Evolutionary conservation across 176 grass and related monocot genomes (phyloP).

Genomic region (Oryza longistaminata): DNA sequence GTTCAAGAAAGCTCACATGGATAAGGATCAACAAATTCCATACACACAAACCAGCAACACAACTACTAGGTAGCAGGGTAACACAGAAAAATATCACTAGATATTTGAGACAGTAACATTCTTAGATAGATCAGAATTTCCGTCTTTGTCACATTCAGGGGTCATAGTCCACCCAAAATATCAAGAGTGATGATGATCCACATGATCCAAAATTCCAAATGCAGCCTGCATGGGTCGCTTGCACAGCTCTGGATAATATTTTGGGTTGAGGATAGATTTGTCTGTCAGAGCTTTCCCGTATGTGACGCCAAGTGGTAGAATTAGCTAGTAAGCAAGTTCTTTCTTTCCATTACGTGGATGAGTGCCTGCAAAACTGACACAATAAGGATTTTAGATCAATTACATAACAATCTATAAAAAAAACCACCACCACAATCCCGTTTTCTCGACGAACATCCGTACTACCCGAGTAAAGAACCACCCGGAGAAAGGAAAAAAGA

Average conservation of each 20-base stretch:
- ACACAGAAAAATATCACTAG: slow-evolving; percentile 23
- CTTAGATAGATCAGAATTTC: slow-evolving; percentile 12
- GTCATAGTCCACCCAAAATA: slow-evolving; percentile 34
- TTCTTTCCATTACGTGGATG: neutral
- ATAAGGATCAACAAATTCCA: slow-evolving; percentile 11
- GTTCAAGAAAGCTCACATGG: slow-evolving; percentile 1
- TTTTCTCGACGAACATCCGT: too few species aligned
- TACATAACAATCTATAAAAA: neutral
- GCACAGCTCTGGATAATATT: neutral
- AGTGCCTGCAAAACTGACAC: slow-evolving; percentile 12
- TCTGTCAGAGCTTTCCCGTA: neutral
- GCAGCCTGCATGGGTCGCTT: slow-evolving; percentile 11
- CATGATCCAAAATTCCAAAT: slow-evolving; percentile 30
- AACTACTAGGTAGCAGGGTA: neutral
- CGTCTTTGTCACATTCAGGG: slow-evolving; percentile 30
- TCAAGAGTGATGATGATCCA: slow-evolving; percentile 1
- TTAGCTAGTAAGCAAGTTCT: neutral
- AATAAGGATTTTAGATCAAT: neutral
- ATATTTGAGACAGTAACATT: slow-evolving; percentile 3
- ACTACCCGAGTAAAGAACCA: too few species aligned
- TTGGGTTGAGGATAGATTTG: slow-evolving; percentile 2
- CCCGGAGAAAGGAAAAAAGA: neutral
- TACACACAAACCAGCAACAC: slow-evolving; percentile 17
- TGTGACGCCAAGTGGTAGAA: slow-evolving; percentile 4
- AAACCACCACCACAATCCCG: too few species aligned